Base-by-base conservation (phyloP, 169 alveolate species). In the Eimeria maxima region DNA sequence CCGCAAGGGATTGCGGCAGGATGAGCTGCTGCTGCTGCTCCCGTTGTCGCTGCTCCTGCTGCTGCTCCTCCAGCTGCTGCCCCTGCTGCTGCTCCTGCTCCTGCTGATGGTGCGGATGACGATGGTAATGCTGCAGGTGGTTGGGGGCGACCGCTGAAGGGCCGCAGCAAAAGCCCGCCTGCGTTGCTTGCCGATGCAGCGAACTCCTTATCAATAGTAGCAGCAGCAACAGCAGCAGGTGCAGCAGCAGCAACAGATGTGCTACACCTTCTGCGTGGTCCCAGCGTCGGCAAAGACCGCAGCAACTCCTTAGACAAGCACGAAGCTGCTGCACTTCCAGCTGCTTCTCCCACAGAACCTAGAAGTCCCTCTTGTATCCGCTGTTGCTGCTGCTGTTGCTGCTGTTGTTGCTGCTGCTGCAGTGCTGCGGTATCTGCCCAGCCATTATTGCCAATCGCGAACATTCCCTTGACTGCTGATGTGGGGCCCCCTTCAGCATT, bases 401-500 rank as follows among this genome's bases (percentile, higher is more conserved):
- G 74, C 74, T 65, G 74, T n/a, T 65, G 74, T n/a, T 65, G 74
- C 74, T 18, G 16, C n/a, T 65, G 74, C 74, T 65, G 74, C 74
- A 24, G 74, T n/a, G n/a, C 29, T n/a, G n/a, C 74, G 20, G 74
- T n/a, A 3, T 24, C 74, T 4, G 74, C 13, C 74, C 74, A 65
- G 74, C 74, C 20, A n/a, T n/a, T 65, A n/a, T n/a, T 65, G n/a
- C 74, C 16, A 7, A 65, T 16, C 74, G 74, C 11, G 13, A n/a
- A 20, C n/a, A 65, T 65, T 20, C 13, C 74, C 33, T 65, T 20
- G 11, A n/a, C 74, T 20, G 74, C 4, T n/a, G 33, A 14, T 20
- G 42, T 65, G 74, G 74, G n/a, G 74, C 11, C 33, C 74, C 74
- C 74, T 18, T 65, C 74, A n/a, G 42, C 60, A 53, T 53, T 53